Base-by-base conservation (phyloP, 1,139 yeast genomes). In the Geotrichum siamense region DNA sequence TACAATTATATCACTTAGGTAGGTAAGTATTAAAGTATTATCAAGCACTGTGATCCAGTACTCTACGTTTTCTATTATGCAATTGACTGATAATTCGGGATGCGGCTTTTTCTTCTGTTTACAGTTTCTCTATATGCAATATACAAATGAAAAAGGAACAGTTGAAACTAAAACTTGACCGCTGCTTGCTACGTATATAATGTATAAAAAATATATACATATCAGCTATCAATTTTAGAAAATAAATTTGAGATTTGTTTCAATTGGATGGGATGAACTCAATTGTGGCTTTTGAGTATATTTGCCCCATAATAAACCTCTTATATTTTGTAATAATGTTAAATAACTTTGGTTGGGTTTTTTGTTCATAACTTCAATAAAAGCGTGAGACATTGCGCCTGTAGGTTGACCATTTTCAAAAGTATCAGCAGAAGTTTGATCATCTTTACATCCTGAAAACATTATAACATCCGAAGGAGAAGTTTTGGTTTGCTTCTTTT, bases 311-410 rank as follows among this genome's bases (percentile, higher is more conserved):
- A 89, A 72, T 44, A 81, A 76, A 21, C 70, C 62, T 61, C 97
- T 74, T 80, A 86, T 81, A 54, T 81, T 79, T 63, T 85, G 85
- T 61, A 89, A 71, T 54, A 89, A 70, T 12, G 89, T 75, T 55
- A 86, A 62, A 60, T 82, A 89, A 23, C 82, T 72, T 66, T 87
- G 96, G 55, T 78, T 73, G 4, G 89, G 84, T 57, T 76, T 74
- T 45, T 72, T 71, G 25, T 71, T 61, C 69, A 89, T 67, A 16
- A 83, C 91, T 51, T 75, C 73, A 49, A 86, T 75, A 58, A 89
- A 87, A 1, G 96, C 83, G 72, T 82, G 86, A 41, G 94, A 82
- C 94, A 89, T 85, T 15, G 97, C 97, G 47, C 97, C 97, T 0
- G 95, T 86, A 35, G 83, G 78, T 34, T 66, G 67, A 20, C 95